Conservation (phyloP, 345 rosid genomes). For the Euclidium syriacum region DNA sequence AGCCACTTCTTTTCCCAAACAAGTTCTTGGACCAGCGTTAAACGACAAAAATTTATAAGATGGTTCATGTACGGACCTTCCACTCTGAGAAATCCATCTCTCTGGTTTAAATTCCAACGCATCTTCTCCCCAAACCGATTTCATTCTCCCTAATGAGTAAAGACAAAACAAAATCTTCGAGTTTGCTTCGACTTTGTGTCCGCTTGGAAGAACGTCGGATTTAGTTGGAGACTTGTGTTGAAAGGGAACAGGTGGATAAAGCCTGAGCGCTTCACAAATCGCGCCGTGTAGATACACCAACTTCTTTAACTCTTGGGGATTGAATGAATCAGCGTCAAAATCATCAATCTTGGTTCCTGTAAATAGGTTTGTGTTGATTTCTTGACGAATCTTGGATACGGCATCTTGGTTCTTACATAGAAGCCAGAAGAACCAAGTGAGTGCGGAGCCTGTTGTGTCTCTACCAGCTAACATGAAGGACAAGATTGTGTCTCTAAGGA, state of each 20-base stretch:
- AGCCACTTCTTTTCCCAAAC: constrained; percentile 56
- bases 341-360: neutral
- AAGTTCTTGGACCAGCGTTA: constrained; percentile 63
- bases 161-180: constrained; percentile 27
- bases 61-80: constrained; percentile 32
- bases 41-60: constrained; percentile 56
- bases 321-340: constrained; percentile 7
- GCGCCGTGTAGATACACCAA: constrained; percentile 44
- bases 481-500: constrained; percentile 36
- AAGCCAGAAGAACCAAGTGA: constrained; percentile 52
- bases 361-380: constrained; percentile 15
- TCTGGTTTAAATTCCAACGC: constrained; percentile 40
- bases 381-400: constrained; percentile 33
- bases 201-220: constrained; percentile 43
- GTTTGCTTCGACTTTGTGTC: constrained; percentile 29
- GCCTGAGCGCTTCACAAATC: constrained; percentile 36
- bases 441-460: constrained; percentile 42
- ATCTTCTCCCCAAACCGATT: constrained; percentile 41
- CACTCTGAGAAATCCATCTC: constrained; percentile 38
- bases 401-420: constrained; percentile 22
- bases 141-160: constrained; percentile 41
- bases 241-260: constrained; percentile 44
- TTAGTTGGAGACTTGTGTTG: constrained; percentile 29
- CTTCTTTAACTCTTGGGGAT: constrained; percentile 9
- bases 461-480: constrained; percentile 39